These are phyloP conservation scores for Exophiala mesophila DNA, from an alignment of 2,329 filamentous ascomycete genomes.

Conservation along the genomic window DNA sequence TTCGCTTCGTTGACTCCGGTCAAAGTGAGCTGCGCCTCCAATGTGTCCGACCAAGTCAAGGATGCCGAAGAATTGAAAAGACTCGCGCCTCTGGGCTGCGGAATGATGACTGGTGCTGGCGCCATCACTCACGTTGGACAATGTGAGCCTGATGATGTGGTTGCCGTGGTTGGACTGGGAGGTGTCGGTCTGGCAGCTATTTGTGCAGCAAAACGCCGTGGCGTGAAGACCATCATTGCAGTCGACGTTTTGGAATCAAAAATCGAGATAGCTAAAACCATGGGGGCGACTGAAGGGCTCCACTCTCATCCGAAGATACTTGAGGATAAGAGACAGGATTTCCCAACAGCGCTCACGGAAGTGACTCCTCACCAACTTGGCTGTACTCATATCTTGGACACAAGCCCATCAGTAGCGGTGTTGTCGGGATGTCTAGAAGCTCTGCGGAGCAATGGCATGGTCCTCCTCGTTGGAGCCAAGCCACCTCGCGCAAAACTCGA, in stretches of 20 bases:
- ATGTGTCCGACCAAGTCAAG: slow-evolving; percentile 38
- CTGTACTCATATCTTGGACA: too few species aligned
- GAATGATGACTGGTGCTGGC: slow-evolving; percentile 43
- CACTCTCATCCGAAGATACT: too few species aligned
- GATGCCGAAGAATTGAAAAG: slow-evolving; percentile 32
- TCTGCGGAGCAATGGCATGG: too few species aligned
- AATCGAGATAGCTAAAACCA: slow-evolving; percentile 33
- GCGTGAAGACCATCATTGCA: slow-evolving; percentile 36
- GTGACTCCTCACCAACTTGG: too few species aligned
- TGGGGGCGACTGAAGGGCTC: slow-evolving; percentile 42
- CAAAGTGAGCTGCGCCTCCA: slow-evolving; percentile 38
- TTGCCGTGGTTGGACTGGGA: slow-evolving; percentile 43
- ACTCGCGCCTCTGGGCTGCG: slow-evolving; percentile 44
- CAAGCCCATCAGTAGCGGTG: too few species aligned
- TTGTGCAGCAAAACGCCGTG: slow-evolving; percentile 44
- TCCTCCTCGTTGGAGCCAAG: too few species aligned
- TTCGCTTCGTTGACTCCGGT: slow-evolving; percentile 40
- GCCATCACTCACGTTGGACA: slow-evolving; percentile 34
- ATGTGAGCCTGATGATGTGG: slow-evolving; percentile 32
- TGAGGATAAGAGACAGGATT: too few species aligned
- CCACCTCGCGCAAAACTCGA: too few species aligned
- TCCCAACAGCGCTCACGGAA: too few species aligned
- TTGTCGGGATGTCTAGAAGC: too few species aligned
- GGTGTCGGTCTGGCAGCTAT: slow-evolving; percentile 45
- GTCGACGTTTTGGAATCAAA: slow-evolving; percentile 33